Evolutionary conservation across 192 early-diverging fungal species (phyloP), one percentile per base, ranked within the genome.

Genomic region (Coemansia sp.): DNA sequence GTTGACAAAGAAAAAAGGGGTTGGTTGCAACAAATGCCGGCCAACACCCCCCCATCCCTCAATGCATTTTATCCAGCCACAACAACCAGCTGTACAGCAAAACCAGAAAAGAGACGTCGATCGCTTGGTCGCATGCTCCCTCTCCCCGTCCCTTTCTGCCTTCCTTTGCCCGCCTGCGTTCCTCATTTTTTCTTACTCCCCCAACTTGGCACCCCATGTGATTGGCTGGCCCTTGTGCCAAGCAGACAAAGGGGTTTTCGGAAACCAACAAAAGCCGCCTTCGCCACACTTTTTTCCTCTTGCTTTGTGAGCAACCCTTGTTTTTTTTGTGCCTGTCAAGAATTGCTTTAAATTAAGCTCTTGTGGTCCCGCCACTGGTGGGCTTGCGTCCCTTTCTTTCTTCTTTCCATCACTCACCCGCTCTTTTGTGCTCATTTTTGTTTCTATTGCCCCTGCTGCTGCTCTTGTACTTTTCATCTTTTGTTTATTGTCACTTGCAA

Each of bases 181-280:
- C 15, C 38, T 15, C 38, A 5, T 10, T n/a, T 39, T n/a, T 53
- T 53, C 17, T 53, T 18, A n/a, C n/a, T 11, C n/a, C 29, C 29
- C 52, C 29, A 53, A 50, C 9, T 50, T 50, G 24, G 11, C 24
- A n/a, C 27, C 27, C 46, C 22, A 50, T 26, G 46, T 26, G 46
- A 50, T 50, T 50, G 46, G 46, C 24, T 50, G 9, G 52, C 32
- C 48, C 52, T 50, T 29, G 17, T 43, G 18, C 42, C 42, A 43
- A 19, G 42, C 24, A n/a, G 8, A 10, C 43, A 24, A 44, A 44
- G 26, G 8, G 26, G 26, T 7, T 22, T 32, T 32, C 29, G 29
- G 24, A 7, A 27, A 50, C 24, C 4, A 29, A 27, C 22, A 24
- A 27, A 24, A 24, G 22, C 12, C 46, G 46, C 24, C 46, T 50